phyloP scores from a whole-genome alignment of 1,284 basidiomycete species.

The Rhodotorula sp. region DNA sequence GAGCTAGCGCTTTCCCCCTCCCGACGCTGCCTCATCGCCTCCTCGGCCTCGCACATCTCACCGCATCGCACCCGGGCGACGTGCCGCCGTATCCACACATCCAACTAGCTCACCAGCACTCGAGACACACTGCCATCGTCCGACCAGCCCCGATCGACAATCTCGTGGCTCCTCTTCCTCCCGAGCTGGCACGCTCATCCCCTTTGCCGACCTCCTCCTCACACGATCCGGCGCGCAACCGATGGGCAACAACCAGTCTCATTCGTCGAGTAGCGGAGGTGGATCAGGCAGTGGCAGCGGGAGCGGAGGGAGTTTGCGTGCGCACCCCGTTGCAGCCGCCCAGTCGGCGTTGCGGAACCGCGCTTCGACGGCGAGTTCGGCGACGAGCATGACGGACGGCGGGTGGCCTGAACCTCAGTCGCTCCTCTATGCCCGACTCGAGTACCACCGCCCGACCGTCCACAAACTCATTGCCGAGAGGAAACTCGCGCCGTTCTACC shows the following conservation, averaged over 20 bases:
- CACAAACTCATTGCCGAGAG: constrained; percentile 82
- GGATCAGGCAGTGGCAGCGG: too few species aligned
- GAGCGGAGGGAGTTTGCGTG: too few species aligned
- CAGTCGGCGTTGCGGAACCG: too few species aligned
- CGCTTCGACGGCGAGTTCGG: neutral
- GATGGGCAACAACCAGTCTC: constrained; percentile 35
- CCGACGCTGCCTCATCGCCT: neutral
- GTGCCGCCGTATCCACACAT: neutral
- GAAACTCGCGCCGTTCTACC: constrained; percentile 90
- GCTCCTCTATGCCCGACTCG: constrained; percentile 72
- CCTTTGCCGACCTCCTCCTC: too few species aligned
- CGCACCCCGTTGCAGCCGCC: too few species aligned
- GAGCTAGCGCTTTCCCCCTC: neutral
- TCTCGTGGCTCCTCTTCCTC: too few species aligned
- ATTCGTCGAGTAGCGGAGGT: neutral
- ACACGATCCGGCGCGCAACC: neutral
- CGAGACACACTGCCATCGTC: too few species aligned
- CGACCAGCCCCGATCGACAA: too few species aligned
- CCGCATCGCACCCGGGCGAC: neutral
- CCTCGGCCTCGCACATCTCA: neutral
- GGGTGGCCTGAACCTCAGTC: constrained; percentile 85
- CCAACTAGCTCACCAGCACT: neutral
- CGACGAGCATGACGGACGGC: constrained; percentile 49
- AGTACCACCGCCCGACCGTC: constrained; percentile 83
- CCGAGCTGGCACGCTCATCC: too few species aligned